phyloP scores from a whole-genome alignment of 441 rosid genomes.

The Gossypium davidsonii region DNA sequence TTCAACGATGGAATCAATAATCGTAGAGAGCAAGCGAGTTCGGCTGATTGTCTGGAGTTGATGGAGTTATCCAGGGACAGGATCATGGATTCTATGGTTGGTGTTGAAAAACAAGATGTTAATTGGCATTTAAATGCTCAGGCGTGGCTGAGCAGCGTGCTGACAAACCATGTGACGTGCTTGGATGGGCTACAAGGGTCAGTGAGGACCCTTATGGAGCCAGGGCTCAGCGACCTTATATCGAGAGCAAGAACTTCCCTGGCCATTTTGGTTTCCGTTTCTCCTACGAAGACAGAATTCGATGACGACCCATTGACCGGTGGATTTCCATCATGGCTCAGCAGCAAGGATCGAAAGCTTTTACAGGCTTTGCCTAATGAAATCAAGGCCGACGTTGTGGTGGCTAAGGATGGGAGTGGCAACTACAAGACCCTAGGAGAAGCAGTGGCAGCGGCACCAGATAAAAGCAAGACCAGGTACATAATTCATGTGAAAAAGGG shows the following conservation, averaged over 20 bases:
- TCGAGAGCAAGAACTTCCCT: conserved; percentile 40
- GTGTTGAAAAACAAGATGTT: conserved; percentile 25
- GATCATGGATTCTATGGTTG: conserved; percentile 31
- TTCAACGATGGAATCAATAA: conserved; percentile 28
- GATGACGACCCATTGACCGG: neutral
- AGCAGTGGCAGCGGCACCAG: conserved; percentile 49
- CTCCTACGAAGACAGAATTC: conserved; percentile 16
- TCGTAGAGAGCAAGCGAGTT: conserved; percentile 31
- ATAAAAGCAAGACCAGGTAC: conserved; percentile 38
- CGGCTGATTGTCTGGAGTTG: conserved; percentile 49
- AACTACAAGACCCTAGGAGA: conserved; percentile 47
- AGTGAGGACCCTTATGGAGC: conserved; percentile 23
- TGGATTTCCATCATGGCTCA: conserved; percentile 54
- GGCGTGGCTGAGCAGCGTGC: conserved; percentile 60
- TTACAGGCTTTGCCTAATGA: conserved; percentile 27
- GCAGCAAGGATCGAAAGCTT: conserved; percentile 40
- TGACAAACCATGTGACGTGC: conserved; percentile 67
- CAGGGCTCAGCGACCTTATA: conserved; percentile 37
- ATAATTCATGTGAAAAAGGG: conserved; percentile 67
- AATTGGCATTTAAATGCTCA: conserved; percentile 44
- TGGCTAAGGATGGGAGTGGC: conserved; percentile 65
- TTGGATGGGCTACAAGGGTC: conserved; percentile 40
- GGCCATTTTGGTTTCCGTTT: conserved; percentile 39
- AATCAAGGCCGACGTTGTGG: conserved; percentile 38
- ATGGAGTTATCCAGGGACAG: conserved; percentile 53